Evolutionary conservation across 805 yeast species (phyloP), one percentile per base, ranked within the genome.

Genomic region (Teunomyces barrocoloradensis): DNA sequence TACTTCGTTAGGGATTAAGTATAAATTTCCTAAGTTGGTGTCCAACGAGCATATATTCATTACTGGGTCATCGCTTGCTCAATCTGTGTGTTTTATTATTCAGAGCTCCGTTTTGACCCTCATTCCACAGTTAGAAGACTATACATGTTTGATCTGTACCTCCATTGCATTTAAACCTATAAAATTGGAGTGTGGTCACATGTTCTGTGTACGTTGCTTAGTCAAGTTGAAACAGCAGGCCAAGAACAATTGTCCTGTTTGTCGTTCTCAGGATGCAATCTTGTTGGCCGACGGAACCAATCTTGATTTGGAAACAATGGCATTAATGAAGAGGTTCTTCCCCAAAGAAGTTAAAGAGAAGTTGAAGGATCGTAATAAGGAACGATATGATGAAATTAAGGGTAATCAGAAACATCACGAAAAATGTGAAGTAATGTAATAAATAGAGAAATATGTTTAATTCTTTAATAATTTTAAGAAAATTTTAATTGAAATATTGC

Each of bases 81-180:
- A 74, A 52, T 71, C 76, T 17, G 72, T 83, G 20, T 82, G 85
- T 57, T 73, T 65, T 32, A 73, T 83, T 25, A 80, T 86, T 29
- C 77, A 84, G 27, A 70, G 69, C 20, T 71, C 80, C 21, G 63
- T 86, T 13, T 61, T 86, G 32, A 73, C 76, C 25, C 63, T 86
- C 1, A 68, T 85, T 1, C 94, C 94, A 1, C 91, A 85, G 60
- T 65, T 87, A 4, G 91, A 86, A 42, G 92, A 87, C 60, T 86
- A 85, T 56, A 68, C 80, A 1, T 86, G 94, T 59, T 89, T 91
- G 1, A 80, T 86, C 7, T 86, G 94, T 59, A 77, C 79, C 61
- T 74, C 79, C 2, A 74, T 86, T 40, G 89, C 90, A 0, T 86
- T 76, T 65, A 84, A 85, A 56, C 94, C 94, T 2, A 82, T 86